Evolutionary conservation across 2,329 filamentous ascomycete species (phyloP), one percentile per base, ranked within the genome.

Genomic region (Phialophora macrospora): DNA sequence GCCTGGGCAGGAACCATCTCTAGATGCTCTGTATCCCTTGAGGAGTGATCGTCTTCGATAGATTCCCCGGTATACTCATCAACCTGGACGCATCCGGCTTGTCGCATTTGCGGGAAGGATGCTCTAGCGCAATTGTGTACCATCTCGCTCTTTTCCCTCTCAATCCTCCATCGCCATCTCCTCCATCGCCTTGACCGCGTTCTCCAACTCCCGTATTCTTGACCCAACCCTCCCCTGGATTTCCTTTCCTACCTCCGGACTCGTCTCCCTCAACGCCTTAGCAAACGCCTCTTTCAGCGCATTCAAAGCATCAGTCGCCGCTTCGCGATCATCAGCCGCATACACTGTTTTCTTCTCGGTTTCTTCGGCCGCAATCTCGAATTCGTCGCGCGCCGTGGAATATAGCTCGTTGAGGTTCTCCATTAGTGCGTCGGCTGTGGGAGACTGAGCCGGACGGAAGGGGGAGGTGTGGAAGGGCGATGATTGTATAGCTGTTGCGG

Each of bases 301-400:
- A 48, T 79, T 78, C 62, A 87, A 70, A 69, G 84, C 84, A 72
- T 84, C 83, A 11, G 81, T 72, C 34, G 84, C 83, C 26, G 83
- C 83, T 20, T 79, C 80, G 4, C 84, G 76, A 67, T 86, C 84
- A 28, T 83, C 83, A 20, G 80, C 77, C 1, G 84, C 84, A 73
- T 86, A 86, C 34, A 84, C 80, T 11, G 82, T 83, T 64, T 82
- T 81, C 75, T 83, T 84, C 73, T 75, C 79, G 74, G 80, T 77
- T 73, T 81, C 65, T 77, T 78, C 72, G 76, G 79, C 65, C 74
- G 81, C 77, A 75, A 80, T 68, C 76, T 77, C 67, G 77, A 82
- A 61, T 62, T 73, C 72, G 59, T 73, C 72, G 54, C 65, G 70
- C 5, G 72, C 72, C 1, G 71, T 73, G n/a, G 68, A 60, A 64